Conservation (phyloP, 805 yeast genomes). For the Komagataella phaffii region DNA sequence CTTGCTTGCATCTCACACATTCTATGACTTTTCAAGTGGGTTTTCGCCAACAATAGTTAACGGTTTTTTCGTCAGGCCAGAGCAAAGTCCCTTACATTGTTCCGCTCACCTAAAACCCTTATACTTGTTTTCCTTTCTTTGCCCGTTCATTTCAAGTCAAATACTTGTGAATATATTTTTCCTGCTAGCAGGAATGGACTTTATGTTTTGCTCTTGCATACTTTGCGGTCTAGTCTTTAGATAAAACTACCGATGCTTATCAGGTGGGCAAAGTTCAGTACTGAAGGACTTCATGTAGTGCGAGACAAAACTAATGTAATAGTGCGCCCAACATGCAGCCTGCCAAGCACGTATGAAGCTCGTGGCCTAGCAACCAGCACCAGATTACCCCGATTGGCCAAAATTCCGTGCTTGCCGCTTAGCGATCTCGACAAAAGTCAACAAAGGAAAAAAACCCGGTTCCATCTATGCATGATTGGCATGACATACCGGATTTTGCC, state of each 20-base stretch:
- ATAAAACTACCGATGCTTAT: not conserved
- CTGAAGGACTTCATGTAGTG: not conserved
- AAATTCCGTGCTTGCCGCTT: not conserved
- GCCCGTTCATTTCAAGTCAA: too few species aligned
- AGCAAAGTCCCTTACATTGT: not conserved
- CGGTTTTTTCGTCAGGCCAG: not conserved
- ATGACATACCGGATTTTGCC: not conserved
- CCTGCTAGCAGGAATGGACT: too few species aligned
- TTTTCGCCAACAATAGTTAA: not conserved
- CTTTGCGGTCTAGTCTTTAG: not conserved
- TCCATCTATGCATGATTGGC: not conserved
- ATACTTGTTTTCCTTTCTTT: too few species aligned
- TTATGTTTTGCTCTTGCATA: not conserved
- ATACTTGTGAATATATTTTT: too few species aligned
- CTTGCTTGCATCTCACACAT: not conserved
- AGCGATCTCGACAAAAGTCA: not conserved
- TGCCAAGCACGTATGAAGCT: not conserved
- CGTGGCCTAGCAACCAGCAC: not conserved
- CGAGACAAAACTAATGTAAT: not conserved
- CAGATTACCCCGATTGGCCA: not conserved
- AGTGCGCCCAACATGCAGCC: not conserved
- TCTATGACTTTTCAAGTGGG: not conserved
- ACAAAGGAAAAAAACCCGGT: not conserved
- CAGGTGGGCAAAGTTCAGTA: not conserved
- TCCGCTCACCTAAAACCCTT: not conserved